Base-by-base conservation (phyloP, 2,329 filamentous ascomycete genomes). In the Stagonosporopsis vannaccii region DNA sequence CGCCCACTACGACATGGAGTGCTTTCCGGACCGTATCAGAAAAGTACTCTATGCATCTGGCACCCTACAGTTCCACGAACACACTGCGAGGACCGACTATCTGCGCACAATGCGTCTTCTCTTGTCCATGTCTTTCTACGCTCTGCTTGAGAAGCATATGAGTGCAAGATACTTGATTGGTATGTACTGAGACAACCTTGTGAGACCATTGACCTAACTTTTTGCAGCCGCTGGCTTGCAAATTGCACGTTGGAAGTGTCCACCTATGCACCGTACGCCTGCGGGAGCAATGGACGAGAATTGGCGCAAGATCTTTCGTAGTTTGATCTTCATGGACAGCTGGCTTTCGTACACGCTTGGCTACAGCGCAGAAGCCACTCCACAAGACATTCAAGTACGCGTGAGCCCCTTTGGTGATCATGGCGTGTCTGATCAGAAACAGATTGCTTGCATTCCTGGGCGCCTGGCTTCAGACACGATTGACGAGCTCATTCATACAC, bases 331-430 rank as follows among this genome's bases (percentile, higher is more conserved):
- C 58, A 73, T 76, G 70, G 75, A 76, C 55, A 71, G 69, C 20
- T 77, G 75, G 75, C 63, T 76, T 6, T 73, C 73, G 1, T 76
- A 74, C 36, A 77, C 74, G 2, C 56, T 77, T 1, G 75, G 75
- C 7, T 77, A 75, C 47, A 57, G 51, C 7, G 67, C 72, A 6
- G 73, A 75, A 40, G 65, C 71, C 6, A 71, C 68, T 8, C 17
- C 63, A 5, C 63, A 57, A 11, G 74, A 76, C 41, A 58, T 69
- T 12, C 49, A 62, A 46, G 71, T 74, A 73, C 22, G 68, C 53
- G 9, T 19, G 9, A 33, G 35, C 26, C 35, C 9, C n/a, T 20
- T 7, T 12, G 28, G 33, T n/a, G 9, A 30, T 19, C 9, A 35
- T 2, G 2, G 35, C 11, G 13, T 37, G 36, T 26, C 68, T 74